Evolutionary conservation across 495 filamentous ascomycete species (phyloP).

Genomic region (Trichocladium uniseriatum): DNA sequence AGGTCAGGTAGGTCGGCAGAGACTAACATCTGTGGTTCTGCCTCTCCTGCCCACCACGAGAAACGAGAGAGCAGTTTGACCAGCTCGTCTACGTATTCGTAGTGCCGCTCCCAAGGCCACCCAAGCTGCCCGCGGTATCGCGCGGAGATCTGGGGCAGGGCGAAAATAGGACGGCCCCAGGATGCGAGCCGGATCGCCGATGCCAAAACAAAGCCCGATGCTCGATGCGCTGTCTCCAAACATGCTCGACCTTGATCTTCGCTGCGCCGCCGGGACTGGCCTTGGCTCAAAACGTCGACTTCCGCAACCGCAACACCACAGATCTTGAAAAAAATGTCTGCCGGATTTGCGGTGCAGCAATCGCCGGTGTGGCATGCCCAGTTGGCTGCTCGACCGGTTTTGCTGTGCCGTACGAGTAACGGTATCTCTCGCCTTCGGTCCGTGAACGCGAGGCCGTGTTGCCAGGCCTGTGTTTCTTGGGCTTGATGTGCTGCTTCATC

Average conservation of each 20-base stretch:
- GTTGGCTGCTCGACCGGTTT: conserved; percentile 11
- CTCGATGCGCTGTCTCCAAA: conserved; percentile 27
- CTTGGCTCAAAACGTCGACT: conserved; percentile 19
- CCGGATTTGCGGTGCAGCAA: conserved; percentile 26
- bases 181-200: conserved; percentile 20
- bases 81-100: too few species aligned
- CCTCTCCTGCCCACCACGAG: too few species aligned
- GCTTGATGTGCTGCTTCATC: neutral
- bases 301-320: conserved; percentile 6
- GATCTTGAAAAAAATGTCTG: conserved; percentile 6
- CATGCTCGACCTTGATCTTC: conserved; percentile 30
- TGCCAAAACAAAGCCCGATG: conserved; percentile 26
- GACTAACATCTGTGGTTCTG: too few species aligned
- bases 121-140: conserved; percentile 1
- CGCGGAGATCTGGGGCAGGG: conserved; percentile 13
- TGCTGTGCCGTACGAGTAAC: conserved; percentile 6
- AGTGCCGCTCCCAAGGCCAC: neutral
- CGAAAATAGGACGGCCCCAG: conserved; percentile 19
- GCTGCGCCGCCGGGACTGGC: conserved; percentile 18
- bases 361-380: conserved; percentile 20
- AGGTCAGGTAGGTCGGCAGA: too few species aligned
- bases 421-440: neutral
- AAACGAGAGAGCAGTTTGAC: too few species aligned
- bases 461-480: neutral
- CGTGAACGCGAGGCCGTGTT: too few species aligned